These are phyloP conservation scores for Fusarium pseudograminearum DNA, from an alignment of 2,329 filamentous ascomycete species.

Conservation along the genomic window DNA sequence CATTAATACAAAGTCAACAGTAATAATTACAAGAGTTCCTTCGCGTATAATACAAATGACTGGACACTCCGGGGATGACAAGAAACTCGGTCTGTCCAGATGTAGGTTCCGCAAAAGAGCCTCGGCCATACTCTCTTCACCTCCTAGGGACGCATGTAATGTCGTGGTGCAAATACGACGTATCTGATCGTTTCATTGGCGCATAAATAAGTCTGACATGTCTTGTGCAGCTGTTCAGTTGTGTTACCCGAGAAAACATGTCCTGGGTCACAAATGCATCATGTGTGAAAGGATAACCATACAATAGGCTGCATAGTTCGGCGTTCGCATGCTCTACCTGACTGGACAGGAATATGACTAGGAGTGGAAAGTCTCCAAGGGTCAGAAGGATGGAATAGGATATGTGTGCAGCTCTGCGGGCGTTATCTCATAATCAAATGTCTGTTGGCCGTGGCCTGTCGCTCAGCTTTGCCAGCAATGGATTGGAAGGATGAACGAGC, in stretches of 20 bases:
- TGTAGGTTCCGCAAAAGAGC: neutral
- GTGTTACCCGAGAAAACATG: neutral
- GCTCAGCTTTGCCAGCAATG: constrained; percentile 5
- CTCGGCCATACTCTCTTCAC: neutral
- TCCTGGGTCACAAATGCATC: neutral
- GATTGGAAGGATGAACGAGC: constrained; percentile 1
- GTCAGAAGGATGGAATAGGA: constrained; percentile 27
- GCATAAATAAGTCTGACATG: neutral
- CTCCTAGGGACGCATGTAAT: neutral
- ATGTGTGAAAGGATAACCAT: neutral
- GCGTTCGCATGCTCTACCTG: constrained; percentile 1
- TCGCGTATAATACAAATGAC: neutral
- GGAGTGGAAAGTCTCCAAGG: constrained; percentile 9
- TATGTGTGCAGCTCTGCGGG: constrained; percentile 35
- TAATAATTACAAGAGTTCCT: neutral
- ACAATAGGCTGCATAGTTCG: neutral
- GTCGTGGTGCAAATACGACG: neutral
- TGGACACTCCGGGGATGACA: neutral
- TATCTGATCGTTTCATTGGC: neutral
- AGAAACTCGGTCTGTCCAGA: neutral
- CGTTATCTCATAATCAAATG: constrained; percentile 18
- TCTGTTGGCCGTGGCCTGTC: constrained; percentile 17
- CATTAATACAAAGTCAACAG: constrained; percentile 5
- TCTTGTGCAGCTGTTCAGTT: neutral
- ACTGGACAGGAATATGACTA: constrained; percentile 1